Evolutionary conservation across 768 basidiomycete species (phyloP).

Genomic region (Sarcomyxa edulis): DNA sequence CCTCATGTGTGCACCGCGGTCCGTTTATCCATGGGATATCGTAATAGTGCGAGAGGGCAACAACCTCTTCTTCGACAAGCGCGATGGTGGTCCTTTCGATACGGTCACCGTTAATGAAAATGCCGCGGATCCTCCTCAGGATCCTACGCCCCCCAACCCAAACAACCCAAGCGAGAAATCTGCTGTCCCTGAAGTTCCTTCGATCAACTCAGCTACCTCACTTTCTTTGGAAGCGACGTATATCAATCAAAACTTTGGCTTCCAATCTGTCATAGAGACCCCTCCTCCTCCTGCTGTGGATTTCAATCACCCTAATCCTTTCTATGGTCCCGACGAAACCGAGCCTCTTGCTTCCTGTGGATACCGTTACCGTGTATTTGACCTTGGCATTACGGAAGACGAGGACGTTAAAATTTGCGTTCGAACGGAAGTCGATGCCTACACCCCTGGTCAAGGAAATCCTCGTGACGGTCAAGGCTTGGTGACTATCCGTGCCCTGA

Average conservation of each 20-base stretch:
- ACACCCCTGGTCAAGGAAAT: constrained; percentile 54
- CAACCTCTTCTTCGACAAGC: constrained; percentile 94
- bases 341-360: constrained; percentile 95
- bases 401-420: constrained; percentile 90
- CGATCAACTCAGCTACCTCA: constrained; percentile 91
- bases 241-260: constrained; percentile 98
- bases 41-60: constrained; percentile 91
- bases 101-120: constrained; percentile 99
- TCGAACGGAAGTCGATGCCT: constrained; percentile 95
- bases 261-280: constrained; percentile 86
- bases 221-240: constrained; percentile 96
- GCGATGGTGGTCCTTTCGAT: constrained; percentile 95
- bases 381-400: constrained; percentile 84
- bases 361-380: constrained; percentile 94
- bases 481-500: constrained; percentile 90
- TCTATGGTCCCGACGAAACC: constrained; percentile 90
- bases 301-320: constrained; percentile 88
- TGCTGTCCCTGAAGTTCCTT: constrained; percentile 60
- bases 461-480: constrained; percentile 69
- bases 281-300: constrained; percentile 59
- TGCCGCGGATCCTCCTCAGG: constrained; percentile 88
- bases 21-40: constrained; percentile 98
- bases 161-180: constrained; percentile 70
- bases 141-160: constrained; percentile 71
- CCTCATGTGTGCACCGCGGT: constrained; percentile 93